These are phyloP conservation scores for Suhomyces coccinellae DNA, from an alignment of 1,139 yeast genomes.

Conservation along the genomic window DNA sequence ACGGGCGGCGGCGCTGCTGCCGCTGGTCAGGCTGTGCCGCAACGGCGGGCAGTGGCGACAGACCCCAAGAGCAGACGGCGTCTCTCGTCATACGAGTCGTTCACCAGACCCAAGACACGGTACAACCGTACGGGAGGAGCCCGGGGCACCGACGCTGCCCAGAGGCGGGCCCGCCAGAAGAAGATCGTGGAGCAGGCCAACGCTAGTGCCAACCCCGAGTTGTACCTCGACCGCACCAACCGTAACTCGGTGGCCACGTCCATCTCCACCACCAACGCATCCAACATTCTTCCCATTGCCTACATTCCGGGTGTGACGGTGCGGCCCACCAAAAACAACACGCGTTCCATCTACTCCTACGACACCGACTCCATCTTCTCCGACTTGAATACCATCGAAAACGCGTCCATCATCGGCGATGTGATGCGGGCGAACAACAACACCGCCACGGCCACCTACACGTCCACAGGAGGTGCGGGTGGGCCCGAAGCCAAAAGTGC, in stretches of 20 bases:
- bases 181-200: slow-evolving; percentile 19
- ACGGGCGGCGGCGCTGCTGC: slow-evolving; percentile 9
- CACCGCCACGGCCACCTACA: slow-evolving; percentile 11
- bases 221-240: slow-evolving; percentile 31
- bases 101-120: slow-evolving; percentile 40
- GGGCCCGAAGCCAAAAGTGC: slow-evolving; percentile 10
- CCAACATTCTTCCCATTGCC: slow-evolving; percentile 89
- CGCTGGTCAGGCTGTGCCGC: slow-evolving; percentile 12
- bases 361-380: slow-evolving; percentile 54
- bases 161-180: slow-evolving; percentile 19
- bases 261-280: slow-evolving; percentile 68
- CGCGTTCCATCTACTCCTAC: slow-evolving; percentile 49
- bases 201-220: slow-evolving; percentile 11
- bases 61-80: slow-evolving; percentile 24
- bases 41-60: slow-evolving; percentile 8
- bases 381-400: slow-evolving; percentile 52
- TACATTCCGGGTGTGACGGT: slow-evolving; percentile 91
- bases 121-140: slow-evolving; percentile 12
- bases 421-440: slow-evolving; percentile 33
- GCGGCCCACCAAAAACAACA: slow-evolving; percentile 50
- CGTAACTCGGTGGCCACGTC: slow-evolving; percentile 58
- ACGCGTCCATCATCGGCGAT: slow-evolving; percentile 57
- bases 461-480: slow-evolving; percentile 5
- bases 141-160: slow-evolving; percentile 19
- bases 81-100: slow-evolving; percentile 47